A percentile compares a stretch with the other conserved stretches of the same genome.
Evolutionary conservation across 129 eudicot genomes (phyloP).

Genomic region (Flaveria sonorensis): DNA sequence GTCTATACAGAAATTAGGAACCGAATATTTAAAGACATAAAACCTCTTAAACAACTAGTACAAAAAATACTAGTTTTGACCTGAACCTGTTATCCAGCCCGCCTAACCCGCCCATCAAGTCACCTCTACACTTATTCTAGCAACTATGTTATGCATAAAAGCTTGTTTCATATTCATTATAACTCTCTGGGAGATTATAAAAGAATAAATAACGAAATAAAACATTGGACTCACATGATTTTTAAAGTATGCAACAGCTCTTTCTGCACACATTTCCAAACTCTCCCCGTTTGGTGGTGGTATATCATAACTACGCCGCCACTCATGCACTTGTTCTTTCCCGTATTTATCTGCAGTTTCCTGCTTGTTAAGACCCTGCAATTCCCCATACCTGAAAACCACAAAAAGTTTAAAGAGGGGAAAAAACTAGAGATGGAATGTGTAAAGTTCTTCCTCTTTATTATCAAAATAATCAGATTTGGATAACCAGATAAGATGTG

Average conservation of each 20-base stretch:
- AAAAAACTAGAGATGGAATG: neutral
- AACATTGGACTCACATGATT: slow-evolving; percentile 51
- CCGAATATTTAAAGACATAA: neutral
- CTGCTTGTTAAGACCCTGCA: slow-evolving; percentile 93
- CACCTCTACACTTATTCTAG: neutral
- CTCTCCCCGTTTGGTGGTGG: slow-evolving; percentile 99
- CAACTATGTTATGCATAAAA: neutral
- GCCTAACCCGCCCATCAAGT: neutral
- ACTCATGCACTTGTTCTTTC: slow-evolving; percentile 86
- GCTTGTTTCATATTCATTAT: neutral
- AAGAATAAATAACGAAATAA: neutral
- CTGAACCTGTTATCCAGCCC: neutral
- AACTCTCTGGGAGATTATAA: neutral
- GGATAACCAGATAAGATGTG: neutral
- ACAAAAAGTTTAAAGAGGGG: neutral
- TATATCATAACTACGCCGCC: slow-evolving; percentile 96
- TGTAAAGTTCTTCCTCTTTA: neutral
- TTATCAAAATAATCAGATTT: neutral
- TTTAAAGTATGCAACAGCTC: slow-evolving; percentile 94
- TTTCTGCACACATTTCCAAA: slow-evolving; percentile 97
- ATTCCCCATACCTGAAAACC: slow-evolving; percentile 77
- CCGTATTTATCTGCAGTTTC: slow-evolving; percentile 96
- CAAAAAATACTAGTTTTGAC: neutral
- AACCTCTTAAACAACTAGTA: no score
- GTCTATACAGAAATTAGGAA: no score